These are phyloP conservation scores for Yamadazyma oceani DNA, from an alignment of 1,139 yeast genomes.

Conservation along the genomic window DNA sequence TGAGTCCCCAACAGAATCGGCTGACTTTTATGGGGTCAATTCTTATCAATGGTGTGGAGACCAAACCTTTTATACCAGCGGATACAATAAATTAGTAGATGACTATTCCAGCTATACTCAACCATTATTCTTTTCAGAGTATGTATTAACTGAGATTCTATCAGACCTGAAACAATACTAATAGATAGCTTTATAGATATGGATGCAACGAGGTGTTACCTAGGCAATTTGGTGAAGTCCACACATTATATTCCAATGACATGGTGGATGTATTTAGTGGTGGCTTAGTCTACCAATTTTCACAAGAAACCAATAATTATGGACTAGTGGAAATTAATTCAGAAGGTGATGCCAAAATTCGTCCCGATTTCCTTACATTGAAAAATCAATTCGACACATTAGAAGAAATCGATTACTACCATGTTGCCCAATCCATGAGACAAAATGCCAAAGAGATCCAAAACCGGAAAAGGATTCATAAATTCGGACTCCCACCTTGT, in stretches of 20 bases:
- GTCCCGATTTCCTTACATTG: slow-evolving; percentile 55
- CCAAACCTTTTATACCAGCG: slow-evolving; percentile 78
- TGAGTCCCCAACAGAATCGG: slow-evolving; percentile 55
- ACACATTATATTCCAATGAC: slow-evolving; percentile 63
- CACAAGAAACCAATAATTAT: slow-evolving; percentile 85
- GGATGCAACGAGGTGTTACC: slow-evolving; percentile 90
- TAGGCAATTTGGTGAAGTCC: slow-evolving; percentile 77
- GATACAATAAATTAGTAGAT: slow-evolving; percentile 71
- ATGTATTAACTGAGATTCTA: slow-evolving; percentile 18
- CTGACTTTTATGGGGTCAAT: slow-evolving; percentile 94
- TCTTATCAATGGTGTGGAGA: slow-evolving; percentile 98
- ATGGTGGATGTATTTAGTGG: slow-evolving; percentile 88
- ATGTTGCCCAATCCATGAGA: slow-evolving; percentile 26
- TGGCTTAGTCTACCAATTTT: slow-evolving; percentile 87
- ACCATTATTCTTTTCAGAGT: slow-evolving; percentile 90
- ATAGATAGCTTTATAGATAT: no score
- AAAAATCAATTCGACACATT: slow-evolving; percentile 46
- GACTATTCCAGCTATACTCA: slow-evolving; percentile 67
- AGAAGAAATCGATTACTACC: slow-evolving; percentile 26
- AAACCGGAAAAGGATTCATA: slow-evolving; percentile 24
- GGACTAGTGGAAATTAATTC: slow-evolving; percentile 71
- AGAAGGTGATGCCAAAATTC: slow-evolving; percentile 55
- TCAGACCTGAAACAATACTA: no score
- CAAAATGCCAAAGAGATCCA: slow-evolving; percentile 26
- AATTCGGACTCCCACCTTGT: slow-evolving; percentile 38